Base-by-base conservation (phyloP, 1,284 basidiomycete genomes). In the Ceratobasidium sp. region DNA sequence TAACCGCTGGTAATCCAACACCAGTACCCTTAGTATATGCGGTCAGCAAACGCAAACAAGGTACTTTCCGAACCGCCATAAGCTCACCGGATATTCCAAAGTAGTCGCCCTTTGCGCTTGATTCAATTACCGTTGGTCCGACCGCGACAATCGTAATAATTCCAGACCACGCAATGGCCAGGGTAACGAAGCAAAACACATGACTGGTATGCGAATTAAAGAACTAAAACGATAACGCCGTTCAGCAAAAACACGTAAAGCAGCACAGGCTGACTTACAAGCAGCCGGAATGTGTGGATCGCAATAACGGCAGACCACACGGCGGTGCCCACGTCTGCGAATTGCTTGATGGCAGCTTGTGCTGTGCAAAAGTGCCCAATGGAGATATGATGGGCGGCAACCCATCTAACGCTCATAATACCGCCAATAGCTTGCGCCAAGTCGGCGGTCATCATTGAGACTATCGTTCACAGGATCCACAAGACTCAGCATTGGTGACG, bases 1-100 rank as follows among this genome's bases (percentile, higher is more conserved):
- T 81, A 84, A 19, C 80, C 37, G 16, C 79, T 58, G 22, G 81
- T 81, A 74, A 86, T 83, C 84, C 84, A 85, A 76, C 85, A 86
- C 84, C 85, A 76, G 34, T 64, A 64, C 22, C 84, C 71, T 81
- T 83, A 81, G 83, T 63, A 14, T 27, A 27, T 58, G n/a, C 14
- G 31, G 68, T 75, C 69, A 31, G 27, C 24, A 27, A 24, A 53
- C 56, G 61, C 22, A n/a, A n/a, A 22, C 34, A 59, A 66, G 53
- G 37, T 2, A 61, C n/a, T 34, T 54, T 19, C 31, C 49, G 14
- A 79, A 16, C 27, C 2, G 22, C n/a, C 11, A 22, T 29, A 11
- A 24, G n/a, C 83, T 78, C 76, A 84, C 24, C 83, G 82, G 7
- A 83, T 83, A 19, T 79, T 71, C 71, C 82, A 76, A 76, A 81